A percentile compares a stretch with the other conserved stretches of the same genome.
phyloP scores from a whole-genome alignment of 768 basidiomycete species.

The Boletales sp. region DNA sequence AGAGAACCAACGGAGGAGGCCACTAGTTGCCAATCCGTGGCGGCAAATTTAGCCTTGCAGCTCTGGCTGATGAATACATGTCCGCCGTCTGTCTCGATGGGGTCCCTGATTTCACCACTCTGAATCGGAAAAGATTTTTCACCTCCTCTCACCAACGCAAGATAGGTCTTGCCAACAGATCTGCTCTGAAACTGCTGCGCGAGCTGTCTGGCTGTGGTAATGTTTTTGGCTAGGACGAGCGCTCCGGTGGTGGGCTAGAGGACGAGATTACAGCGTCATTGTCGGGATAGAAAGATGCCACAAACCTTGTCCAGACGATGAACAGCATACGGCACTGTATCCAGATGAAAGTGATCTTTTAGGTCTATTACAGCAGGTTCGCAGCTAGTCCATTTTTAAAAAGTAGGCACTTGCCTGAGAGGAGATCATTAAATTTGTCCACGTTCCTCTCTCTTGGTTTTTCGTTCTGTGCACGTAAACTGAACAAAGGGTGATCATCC shows the following conservation, averaged over 20 bases:
- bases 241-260: constrained; percentile 60
- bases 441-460: constrained; percentile 21
- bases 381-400: constrained; percentile 2
- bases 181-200: constrained; percentile 52
- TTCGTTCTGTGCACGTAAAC: constrained; percentile 10
- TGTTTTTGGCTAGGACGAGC: constrained; percentile 51
- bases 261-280: background rate
- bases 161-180: constrained; percentile 53
- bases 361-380: constrained; percentile 21
- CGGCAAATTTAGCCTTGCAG: constrained; percentile 32
- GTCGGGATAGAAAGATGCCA: background rate
- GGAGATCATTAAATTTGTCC: constrained; percentile 36
- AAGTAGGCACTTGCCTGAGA: constrained; percentile 29
- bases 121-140: constrained; percentile 39
- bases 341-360: constrained; percentile 30
- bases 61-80: constrained; percentile 35
- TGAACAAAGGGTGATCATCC: constrained; percentile 1
- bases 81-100: constrained; percentile 42
- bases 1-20: constrained; percentile 50
- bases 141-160: constrained; percentile 60
- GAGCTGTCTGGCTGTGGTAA: constrained; percentile 42
- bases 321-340: constrained; percentile 43
- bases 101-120: constrained; percentile 41
- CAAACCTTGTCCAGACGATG: constrained; percentile 67
- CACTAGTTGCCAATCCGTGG: constrained; percentile 54